Conservation (phyloP, 768 basidiomycete species). For the Tulasnella sp. region DNA sequence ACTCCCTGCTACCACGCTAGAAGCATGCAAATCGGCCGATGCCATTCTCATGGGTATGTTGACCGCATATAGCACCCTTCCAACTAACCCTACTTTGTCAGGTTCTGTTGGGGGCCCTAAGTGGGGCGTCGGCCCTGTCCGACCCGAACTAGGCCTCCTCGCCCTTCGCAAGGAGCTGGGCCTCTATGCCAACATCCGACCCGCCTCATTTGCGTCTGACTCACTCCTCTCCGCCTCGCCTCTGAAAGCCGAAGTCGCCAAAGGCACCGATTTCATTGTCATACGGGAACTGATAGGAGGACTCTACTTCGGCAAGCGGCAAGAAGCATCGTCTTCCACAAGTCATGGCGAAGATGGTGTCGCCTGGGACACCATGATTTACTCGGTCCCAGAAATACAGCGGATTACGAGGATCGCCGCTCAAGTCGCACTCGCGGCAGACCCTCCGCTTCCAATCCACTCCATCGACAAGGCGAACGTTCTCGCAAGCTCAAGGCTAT, state of each 20-base stretch:
- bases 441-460: slow-evolving; percentile 80
- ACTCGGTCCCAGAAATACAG: slow-evolving; percentile 82
- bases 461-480: slow-evolving; percentile 99
- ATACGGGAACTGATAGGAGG: slow-evolving; percentile 95
- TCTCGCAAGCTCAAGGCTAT: slow-evolving; percentile 83
- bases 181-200: slow-evolving; percentile 96
- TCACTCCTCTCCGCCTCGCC: slow-evolving; percentile 79
- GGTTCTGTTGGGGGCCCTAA: slow-evolving; percentile 98
- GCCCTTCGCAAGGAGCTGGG: slow-evolving; percentile 82
- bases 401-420: slow-evolving; percentile 94
- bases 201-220: slow-evolving; percentile 88
- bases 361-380: slow-evolving; percentile 89
- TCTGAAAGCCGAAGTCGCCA: slow-evolving; percentile 70
- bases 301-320: slow-evolving; percentile 85
- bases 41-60: slow-evolving; percentile 84
- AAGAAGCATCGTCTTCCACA: slow-evolving; percentile 44
- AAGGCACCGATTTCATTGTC: slow-evolving; percentile 83
- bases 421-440: slow-evolving; percentile 68
- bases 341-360: slow-evolving; percentile 34
- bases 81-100: slow-evolving; percentile 24
- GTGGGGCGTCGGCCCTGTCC: slow-evolving; percentile 84
- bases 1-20: slow-evolving; percentile 68
- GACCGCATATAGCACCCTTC: neutral
- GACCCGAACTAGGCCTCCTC: slow-evolving; percentile 88
- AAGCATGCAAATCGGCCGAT: slow-evolving; percentile 85